Evolutionary conservation across 2,329 filamentous ascomycete species (phyloP), one percentile per base, ranked within the genome.

Genomic region (Epichloe baconii): DNA sequence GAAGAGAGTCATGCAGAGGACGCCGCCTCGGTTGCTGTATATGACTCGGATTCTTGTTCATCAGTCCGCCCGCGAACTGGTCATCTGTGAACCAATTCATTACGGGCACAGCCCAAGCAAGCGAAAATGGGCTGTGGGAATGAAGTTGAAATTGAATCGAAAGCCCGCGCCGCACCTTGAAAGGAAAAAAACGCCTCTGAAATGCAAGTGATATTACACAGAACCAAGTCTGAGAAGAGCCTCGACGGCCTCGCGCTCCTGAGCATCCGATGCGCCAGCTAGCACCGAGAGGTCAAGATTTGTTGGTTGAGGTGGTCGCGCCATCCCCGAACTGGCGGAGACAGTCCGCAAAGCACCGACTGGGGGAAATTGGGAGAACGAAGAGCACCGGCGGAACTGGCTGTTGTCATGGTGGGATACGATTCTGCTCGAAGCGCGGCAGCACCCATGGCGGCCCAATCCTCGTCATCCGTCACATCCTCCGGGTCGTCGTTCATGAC

Each of bases 401-500:
- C 69, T 51, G 74, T 70, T 7, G 66, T 71, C 59, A 73, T 77
- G 60, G 69, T 76, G 50, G 77, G 74, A 61, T 82, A 82, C 6
- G 80, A 83, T 47, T 77, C 76, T 53, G 79, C 78, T 57, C 90
- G 83, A 58, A 96, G 77, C 57, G 88, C 87, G 50, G 86, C 88
- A 34, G 90, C 88, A 50, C 89, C 91, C 55, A 95, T 85, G 49
- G 86, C 82, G 45, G 86, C 88, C 90, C 91, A 96, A 68, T 97
- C 90, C 68, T 97, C 91, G 64, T 96, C 88, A 64, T 97, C 93
- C 23, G 93, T 97, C 53, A 87, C 79, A 63, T 95, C 88, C 57
- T 86, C 83, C 54, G 87, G 81, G 62, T 94, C 85, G 59, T 88
- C 85, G 59, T 83, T 82, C 71, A 83, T 79, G 58, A 71, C 71